Percentiles rank a stretch among this genome's conserved stretches.
phyloP scores from a whole-genome alignment of 2,329 filamentous ascomycete genomes.

The Ascochyta pisi region DNA sequence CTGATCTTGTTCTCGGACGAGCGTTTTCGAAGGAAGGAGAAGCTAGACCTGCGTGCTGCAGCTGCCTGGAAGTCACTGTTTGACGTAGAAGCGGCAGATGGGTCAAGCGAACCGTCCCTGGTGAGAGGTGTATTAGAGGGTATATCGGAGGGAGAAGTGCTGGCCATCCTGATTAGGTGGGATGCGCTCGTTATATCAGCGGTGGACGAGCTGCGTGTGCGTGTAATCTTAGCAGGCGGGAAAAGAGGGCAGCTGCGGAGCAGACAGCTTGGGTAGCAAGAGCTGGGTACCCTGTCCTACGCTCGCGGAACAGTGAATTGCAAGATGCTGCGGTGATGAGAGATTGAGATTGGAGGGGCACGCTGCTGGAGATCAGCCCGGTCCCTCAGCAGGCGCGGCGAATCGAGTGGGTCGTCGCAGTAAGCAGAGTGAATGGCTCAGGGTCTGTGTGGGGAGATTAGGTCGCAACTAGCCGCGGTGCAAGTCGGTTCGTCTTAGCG shows the following conservation, averaged over 20 bases:
- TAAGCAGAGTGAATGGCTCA: constrained; percentile 25
- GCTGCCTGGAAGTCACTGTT: constrained; percentile 16
- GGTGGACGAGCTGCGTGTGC: constrained; percentile 21
- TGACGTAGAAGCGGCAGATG: constrained; percentile 21
- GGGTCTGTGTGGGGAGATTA: constrained; percentile 24
- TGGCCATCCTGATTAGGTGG: constrained; percentile 38
- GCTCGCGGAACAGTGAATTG: constrained; percentile 12
- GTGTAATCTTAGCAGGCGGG: constrained; percentile 35
- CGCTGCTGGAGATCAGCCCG: constrained; percentile 18
- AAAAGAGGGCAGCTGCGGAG: constrained; percentile 29
- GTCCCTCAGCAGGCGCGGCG: constrained; percentile 11
- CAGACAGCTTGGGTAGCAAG: constrained; percentile 18
- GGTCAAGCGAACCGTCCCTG: constrained; percentile 40
- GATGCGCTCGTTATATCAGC: constrained; percentile 34
- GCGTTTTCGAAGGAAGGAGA: constrained; percentile 18
- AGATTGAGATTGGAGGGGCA: constrained; percentile 33
- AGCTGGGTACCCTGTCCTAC: constrained; percentile 21
- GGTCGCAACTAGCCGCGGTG: constrained; percentile 15
- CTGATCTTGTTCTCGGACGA: constrained; percentile 16
- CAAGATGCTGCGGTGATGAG: constrained; percentile 2
- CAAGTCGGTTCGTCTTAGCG: constrained; percentile 10
- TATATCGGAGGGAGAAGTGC: constrained; percentile 26
- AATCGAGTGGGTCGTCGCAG: constrained; percentile 19
- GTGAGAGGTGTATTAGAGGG: constrained; percentile 22
- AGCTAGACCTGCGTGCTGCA: constrained; percentile 19